Conservation (phyloP, 768 basidiomycete species). For the Punctularia strigosozonata region DNA sequence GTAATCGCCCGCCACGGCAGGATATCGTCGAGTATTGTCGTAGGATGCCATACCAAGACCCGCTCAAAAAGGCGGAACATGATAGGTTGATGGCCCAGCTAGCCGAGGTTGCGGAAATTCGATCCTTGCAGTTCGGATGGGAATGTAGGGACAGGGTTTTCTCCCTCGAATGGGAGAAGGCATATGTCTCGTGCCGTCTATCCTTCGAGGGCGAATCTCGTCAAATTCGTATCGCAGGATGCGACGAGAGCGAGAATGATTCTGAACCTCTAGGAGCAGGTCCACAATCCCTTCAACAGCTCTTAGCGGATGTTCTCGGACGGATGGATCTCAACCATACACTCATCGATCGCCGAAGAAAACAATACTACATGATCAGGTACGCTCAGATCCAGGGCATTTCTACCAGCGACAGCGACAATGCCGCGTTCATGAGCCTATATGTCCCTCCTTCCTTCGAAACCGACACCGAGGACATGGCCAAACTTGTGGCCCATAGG, state of each 20-base stretch:
- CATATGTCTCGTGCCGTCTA: slow-evolving; percentile 18
- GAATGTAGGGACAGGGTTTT: slow-evolving; percentile 43
- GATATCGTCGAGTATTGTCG: slow-evolving; percentile 25
- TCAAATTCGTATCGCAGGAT: slow-evolving; percentile 33
- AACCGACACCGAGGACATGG: slow-evolving; percentile 1
- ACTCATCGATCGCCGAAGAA: too few relatives aligned
- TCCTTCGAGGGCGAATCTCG: slow-evolving; percentile 29
- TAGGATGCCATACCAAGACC: slow-evolving; percentile 29
- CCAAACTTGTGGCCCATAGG: too few relatives aligned
- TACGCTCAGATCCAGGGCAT: slow-evolving; percentile 31
- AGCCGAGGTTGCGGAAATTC: slow-evolving; percentile 18
- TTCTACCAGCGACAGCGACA: slow-evolving; percentile 21
- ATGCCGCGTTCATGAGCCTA: slow-evolving; percentile 25
- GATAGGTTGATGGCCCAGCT: slow-evolving; percentile 13
- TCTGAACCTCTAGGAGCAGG: too few relatives aligned
- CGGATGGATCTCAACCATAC: too few relatives aligned
- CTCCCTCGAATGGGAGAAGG: slow-evolving; percentile 47
- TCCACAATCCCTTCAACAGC: too few relatives aligned
- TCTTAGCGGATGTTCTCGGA: too few relatives aligned
- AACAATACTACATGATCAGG: slow-evolving; percentile 28
- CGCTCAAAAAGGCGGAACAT: slow-evolving; percentile 9
- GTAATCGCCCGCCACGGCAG: slow-evolving; percentile 4
- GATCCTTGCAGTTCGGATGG: slow-evolving; percentile 47
- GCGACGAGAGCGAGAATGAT: slow-evolving; percentile 5
- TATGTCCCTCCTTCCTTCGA: slow-evolving; percentile 30